Conservation (phyloP, 177 flowering plant genomes). For the Vitis hybrid region DNA sequence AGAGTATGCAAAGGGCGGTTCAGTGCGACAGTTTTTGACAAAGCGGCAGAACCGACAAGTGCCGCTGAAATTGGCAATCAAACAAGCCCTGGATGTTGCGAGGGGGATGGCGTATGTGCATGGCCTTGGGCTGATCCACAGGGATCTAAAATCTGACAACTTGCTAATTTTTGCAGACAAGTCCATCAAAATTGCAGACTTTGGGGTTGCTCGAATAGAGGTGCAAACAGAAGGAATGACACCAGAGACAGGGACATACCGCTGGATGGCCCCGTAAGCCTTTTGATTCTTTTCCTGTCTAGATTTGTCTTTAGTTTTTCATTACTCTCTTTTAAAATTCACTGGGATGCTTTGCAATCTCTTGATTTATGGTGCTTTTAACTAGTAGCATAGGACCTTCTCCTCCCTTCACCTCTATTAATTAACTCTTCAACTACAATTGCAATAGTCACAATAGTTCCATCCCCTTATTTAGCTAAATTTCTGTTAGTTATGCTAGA, state of each 20-base stretch:
- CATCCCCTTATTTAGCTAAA: no score
- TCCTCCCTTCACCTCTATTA: no score
- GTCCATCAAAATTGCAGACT: constrained; percentile 51
- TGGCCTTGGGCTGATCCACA: constrained; percentile 37
- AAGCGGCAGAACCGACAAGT: constrained; percentile 39
- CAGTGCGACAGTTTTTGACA: constrained; percentile 40
- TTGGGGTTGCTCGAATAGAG: constrained; percentile 51
- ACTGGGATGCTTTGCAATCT: no score
- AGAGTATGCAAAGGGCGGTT: constrained; percentile 48
- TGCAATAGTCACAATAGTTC: no score
- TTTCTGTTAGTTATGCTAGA: no score
- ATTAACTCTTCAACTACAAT: no score
- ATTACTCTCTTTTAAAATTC: no score
- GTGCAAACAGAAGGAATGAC: constrained; percentile 57
- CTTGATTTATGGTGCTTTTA: no score
- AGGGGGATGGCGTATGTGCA: constrained; percentile 53
- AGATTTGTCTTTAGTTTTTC: no score
- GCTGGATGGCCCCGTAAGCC: constrained; percentile 60
- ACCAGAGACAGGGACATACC: constrained; percentile 49
- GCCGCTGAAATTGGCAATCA: constrained; percentile 39
- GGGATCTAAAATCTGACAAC: constrained; percentile 48
- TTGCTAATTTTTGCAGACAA: constrained; percentile 39
- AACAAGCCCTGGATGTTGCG: constrained; percentile 54
- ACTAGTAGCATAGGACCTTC: no score
- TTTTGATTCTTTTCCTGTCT: background rate